Evolutionary conservation across 129 eudicot genomes (phyloP), one percentile per base, ranked within the genome.

Genomic region (Pulicaria dysenterica): DNA sequence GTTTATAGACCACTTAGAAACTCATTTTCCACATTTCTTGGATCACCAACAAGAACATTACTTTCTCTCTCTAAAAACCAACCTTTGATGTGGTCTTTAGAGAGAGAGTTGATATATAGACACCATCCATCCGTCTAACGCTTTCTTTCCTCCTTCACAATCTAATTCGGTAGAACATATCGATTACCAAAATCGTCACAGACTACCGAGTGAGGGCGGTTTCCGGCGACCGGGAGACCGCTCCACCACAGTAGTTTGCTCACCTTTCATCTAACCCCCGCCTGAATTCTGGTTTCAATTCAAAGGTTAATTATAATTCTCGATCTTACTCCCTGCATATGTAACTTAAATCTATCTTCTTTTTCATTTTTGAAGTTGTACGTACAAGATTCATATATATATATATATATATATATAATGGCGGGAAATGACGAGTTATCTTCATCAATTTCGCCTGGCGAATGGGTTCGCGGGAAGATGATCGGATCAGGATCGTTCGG

Each of bases 401-500:
- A 42, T 51, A 67, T 37, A 73, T 47, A 67, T 51, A 58, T 10
- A 73, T 73, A 73, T 54, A 69, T 49, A 10, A 84, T 84, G 94
- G 79, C 44, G 11, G 68, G 61, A 70, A 70, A 51, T 3, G 44
- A 54, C 13, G 42, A 47, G 16, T 61, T 74, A 37, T 47, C 71
- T 9, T 72, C 73, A 11, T 56, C 73, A 73, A 62, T 79, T 64
- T 70, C 45, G 67, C 91, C 87, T 0, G 71, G 70, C 24, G 88
- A 84, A 69, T 86, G 92, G 96, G 69, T 60, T 72, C 88, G 81
- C 59, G 96, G 96, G 39, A 82, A 84, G 40, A 65, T 86, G 77
- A 77, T 89, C 7, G 96, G 90, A 66, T 82, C 92, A 8, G 92
- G 96, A 42, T 80, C 96, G 8, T 86, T 79, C 77, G 92, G 92